Conservation (phyloP, 23 red algal genomes). For the Gracilaria gracilis region DNA sequence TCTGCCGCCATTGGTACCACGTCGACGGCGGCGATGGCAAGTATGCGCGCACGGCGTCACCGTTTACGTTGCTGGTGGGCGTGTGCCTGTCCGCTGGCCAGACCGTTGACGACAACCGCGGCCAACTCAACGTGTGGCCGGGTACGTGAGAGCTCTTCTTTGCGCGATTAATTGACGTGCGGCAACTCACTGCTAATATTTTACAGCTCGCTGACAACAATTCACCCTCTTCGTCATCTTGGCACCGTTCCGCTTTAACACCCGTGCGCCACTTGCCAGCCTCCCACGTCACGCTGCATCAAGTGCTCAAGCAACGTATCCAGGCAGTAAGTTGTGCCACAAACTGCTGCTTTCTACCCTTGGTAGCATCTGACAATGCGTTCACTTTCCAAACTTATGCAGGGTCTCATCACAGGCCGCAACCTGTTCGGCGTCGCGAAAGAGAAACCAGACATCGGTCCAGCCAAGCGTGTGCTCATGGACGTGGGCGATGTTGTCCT, state of each 20-base stretch:
- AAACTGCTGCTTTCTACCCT: neutral
- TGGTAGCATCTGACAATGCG: neutral
- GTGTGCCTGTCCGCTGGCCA: slow-evolving; percentile 43
- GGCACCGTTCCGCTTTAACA: neutral
- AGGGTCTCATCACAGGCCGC: slow-evolving; percentile 5
- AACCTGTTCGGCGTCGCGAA: neutral
- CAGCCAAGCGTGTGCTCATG: slow-evolving; percentile 49
- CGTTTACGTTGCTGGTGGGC: slow-evolving; percentile 49
- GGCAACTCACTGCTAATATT: neutral
- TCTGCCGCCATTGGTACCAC: slow-evolving; percentile 38
- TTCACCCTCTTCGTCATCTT: neutral
- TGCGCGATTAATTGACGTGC: neutral
- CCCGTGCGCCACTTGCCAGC: neutral
- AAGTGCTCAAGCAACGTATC: slow-evolving; percentile 14
- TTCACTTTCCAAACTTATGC: neutral
- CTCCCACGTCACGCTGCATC: slow-evolving; percentile 9
- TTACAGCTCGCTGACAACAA: slow-evolving; percentile 14
- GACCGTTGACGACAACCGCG: slow-evolving; percentile 61
- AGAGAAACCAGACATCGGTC: slow-evolving; percentile 34
- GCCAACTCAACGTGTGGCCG: slow-evolving; percentile 63
- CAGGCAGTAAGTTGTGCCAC: slow-evolving; percentile 15
- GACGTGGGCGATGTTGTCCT: slow-evolving; percentile 42
- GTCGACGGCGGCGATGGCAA: slow-evolving; percentile 55
- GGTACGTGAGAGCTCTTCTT: slow-evolving; percentile 44
- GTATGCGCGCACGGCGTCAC: slow-evolving; percentile 32